These are phyloP conservation scores for Myotisia sp. DNA, from an alignment of 2,329 filamentous ascomycete genomes.

Conservation along the genomic window DNA sequence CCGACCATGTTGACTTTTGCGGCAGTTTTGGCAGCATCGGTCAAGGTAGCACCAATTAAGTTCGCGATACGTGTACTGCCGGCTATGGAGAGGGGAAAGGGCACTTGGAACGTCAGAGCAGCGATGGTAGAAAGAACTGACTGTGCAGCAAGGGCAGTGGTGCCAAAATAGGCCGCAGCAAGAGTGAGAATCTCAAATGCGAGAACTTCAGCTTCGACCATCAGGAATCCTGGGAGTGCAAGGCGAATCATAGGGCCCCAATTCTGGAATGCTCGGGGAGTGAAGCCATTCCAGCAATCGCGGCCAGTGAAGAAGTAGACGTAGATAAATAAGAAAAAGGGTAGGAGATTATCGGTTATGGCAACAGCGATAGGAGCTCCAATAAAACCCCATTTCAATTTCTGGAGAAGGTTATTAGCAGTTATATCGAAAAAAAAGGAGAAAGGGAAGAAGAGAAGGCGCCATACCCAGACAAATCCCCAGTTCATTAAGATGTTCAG, in stretches of 20 bases:
- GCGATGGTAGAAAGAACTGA: constrained; percentile 68
- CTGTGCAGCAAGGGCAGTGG: constrained; percentile 71
- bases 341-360: constrained; percentile 61
- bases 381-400: constrained; percentile 52
- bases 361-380: constrained; percentile 67
- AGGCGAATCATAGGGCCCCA: constrained; percentile 78
- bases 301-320: constrained; percentile 56
- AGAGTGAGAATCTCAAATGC: constrained; percentile 86
- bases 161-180: constrained; percentile 64
- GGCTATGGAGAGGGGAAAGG: constrained; percentile 81
- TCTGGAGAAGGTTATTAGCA: constrained; percentile 17
- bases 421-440: not conserved
- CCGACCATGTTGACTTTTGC: constrained; percentile 61
- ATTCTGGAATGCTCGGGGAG: constrained; percentile 53
- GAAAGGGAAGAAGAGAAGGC: not conserved
- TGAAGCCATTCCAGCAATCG: constrained; percentile 71
- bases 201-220: constrained; percentile 87
- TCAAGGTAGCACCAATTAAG: constrained; percentile 72
- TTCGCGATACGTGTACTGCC: constrained; percentile 82
- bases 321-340: constrained; percentile 58
- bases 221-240: constrained; percentile 75
- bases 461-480: constrained; percentile 58
- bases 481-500: constrained; percentile 71
- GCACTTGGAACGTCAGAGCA: constrained; percentile 74
- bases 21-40: constrained; percentile 63